Percentiles rank a stretch among this genome's conserved stretches.
These are phyloP conservation scores for Seiridium unicorne DNA, from an alignment of 2,329 filamentous ascomycete species.

Conservation along the genomic window DNA sequence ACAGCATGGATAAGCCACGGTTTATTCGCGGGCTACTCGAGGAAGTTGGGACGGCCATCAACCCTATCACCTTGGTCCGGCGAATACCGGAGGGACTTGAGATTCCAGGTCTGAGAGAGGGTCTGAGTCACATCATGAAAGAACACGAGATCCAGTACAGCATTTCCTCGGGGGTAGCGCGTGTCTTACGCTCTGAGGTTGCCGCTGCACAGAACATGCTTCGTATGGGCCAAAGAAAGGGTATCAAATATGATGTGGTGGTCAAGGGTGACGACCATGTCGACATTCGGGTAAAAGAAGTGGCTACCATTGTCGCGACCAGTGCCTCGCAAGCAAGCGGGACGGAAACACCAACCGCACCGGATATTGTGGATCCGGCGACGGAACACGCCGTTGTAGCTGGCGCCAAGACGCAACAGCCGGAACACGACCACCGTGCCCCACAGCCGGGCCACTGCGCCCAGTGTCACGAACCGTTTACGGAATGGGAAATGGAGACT, in stretches of 20 bases:
- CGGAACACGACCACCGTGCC: constrained; percentile 26
- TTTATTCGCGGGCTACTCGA: constrained; percentile 92
- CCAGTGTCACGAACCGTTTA: constrained; percentile 54
- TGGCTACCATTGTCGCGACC: constrained; percentile 23
- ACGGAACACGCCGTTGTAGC: constrained; percentile 7
- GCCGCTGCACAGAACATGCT: constrained; percentile 78
- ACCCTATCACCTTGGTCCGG: constrained; percentile 85
- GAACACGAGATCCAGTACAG: constrained; percentile 95
- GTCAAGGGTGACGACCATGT: constrained; percentile 41
- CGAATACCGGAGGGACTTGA: constrained; percentile 91
- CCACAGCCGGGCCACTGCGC: constrained; percentile 57
- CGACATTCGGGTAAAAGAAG: constrained; percentile 40
- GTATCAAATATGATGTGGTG: constrained; percentile 83
- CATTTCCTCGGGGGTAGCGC: constrained; percentile 86
- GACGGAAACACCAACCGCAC: constrained; percentile 17
- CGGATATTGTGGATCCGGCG: constrained; percentile 11
- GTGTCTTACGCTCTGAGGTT: constrained; percentile 84
- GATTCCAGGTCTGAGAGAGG: constrained; percentile 85
- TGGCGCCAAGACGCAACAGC: constrained; percentile 22
- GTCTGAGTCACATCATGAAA: constrained; percentile 85
- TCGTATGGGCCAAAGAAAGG: constrained; percentile 75
- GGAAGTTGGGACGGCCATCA: constrained; percentile 89
- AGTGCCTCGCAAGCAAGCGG: constrained; percentile 18
- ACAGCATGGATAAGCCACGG: constrained; percentile 94
- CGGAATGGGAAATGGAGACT: constrained; percentile 65